These are phyloP conservation scores for Ustilago curta DNA, from an alignment of 1,284 basidiomycete genomes.

Conservation along the genomic window DNA sequence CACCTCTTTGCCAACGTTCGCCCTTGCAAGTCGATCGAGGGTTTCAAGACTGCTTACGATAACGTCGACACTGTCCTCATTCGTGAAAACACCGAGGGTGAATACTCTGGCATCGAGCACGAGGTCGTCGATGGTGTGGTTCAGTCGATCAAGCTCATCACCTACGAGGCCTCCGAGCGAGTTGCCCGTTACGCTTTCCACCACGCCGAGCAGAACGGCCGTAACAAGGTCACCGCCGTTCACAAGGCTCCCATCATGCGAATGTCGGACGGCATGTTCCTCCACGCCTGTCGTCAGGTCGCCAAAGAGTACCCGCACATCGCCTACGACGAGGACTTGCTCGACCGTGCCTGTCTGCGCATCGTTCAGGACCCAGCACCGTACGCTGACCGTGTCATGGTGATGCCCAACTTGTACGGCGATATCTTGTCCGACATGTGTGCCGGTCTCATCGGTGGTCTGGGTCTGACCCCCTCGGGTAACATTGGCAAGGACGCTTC, in stretches of 20 bases:
- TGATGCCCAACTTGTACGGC: constrained; percentile 99
- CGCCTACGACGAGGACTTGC: constrained; percentile 93
- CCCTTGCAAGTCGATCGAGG: constrained; percentile 93
- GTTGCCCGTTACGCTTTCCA: constrained; percentile 99
- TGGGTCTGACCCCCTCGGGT: constrained; percentile 96
- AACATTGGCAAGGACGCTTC: constrained; percentile 98
- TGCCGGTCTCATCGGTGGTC: constrained; percentile 96
- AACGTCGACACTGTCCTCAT: constrained; percentile 98
- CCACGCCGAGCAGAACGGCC: constrained; percentile 87
- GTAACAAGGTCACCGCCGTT: constrained; percentile 95
- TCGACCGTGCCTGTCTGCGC: constrained; percentile 95
- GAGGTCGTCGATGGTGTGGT: constrained; percentile 98
- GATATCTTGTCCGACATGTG: constrained; percentile 99
- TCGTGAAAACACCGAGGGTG: constrained; percentile 99
- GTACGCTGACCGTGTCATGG: constrained; percentile 97
- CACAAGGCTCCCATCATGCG: constrained; percentile 99
- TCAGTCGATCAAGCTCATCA: constrained; percentile 99
- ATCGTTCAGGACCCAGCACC: constrained; percentile 85
- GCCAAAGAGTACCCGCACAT: constrained; percentile 96
- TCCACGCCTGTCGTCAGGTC: constrained; percentile 95
- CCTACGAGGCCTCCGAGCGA: constrained; percentile 97
- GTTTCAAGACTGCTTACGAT: constrained; percentile 98
- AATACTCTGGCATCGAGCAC: constrained; percentile 99
- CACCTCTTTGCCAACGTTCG: constrained; percentile 98
- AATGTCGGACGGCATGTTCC: constrained; percentile 99